Conservation (phyloP, 2,329 filamentous ascomycete genomes). For the Xylaria hypoxylon region DNA sequence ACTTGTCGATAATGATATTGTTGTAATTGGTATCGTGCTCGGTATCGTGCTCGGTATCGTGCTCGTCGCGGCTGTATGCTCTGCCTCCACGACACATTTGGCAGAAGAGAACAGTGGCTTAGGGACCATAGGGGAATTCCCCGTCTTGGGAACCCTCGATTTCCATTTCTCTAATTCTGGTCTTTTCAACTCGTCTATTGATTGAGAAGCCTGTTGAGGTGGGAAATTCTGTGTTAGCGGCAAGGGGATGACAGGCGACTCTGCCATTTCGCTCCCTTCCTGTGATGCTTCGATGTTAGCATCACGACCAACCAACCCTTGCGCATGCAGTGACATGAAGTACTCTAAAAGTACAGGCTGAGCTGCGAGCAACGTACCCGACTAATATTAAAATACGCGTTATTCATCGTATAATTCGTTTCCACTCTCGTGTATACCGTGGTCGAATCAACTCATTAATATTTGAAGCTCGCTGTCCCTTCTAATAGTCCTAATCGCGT, state of each 20-base stretch:
- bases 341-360: background rate
- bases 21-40: background rate
- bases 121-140: conserved; percentile 25
- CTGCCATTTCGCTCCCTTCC: conserved; percentile 35
- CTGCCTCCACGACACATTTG: conserved; percentile 21
- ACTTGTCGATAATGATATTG: background rate
- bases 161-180: conserved; percentile 30
- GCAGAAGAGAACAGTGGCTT: conserved; percentile 35
- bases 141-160: conserved; percentile 26
- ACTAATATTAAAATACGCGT: conserved; percentile 29
- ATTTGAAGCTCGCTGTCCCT: background rate
- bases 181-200: background rate
- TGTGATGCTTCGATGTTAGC: conserved; percentile 29
- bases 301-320: background rate
- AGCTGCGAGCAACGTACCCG: conserved; percentile 25
- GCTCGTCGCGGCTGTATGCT: background rate
- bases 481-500: conserved; percentile 6
- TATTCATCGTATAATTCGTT: conserved; percentile 30
- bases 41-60: background rate
- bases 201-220: conserved; percentile 13
- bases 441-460: conserved; percentile 7
- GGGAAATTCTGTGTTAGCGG: conserved; percentile 19
- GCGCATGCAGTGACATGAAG: background rate
- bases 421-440: conserved; percentile 7
- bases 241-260: conserved; percentile 37